Evolutionary conservation across 2,329 filamentous ascomycete species (phyloP).

Genomic region (Xylaria multiplex): DNA sequence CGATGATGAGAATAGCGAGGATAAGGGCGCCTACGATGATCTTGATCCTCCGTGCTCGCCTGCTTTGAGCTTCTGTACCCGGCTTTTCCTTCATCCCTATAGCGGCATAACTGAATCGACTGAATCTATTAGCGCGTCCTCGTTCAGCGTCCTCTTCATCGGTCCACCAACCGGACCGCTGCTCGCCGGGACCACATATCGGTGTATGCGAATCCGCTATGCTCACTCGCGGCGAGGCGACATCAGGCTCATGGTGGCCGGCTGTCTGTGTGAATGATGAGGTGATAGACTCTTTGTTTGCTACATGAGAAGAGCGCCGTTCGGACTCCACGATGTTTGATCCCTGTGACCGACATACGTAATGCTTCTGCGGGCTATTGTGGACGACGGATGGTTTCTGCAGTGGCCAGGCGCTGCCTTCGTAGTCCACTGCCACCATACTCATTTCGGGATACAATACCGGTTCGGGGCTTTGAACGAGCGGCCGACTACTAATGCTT

Average conservation of each 20-base stretch:
- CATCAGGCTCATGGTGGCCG: neutral
- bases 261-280: slow-evolving; percentile 2
- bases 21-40: slow-evolving; percentile 30
- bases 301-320: slow-evolving; percentile 10
- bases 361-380: slow-evolving; percentile 16
- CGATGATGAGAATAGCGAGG: slow-evolving; percentile 36
- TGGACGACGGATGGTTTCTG: slow-evolving; percentile 29
- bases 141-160: slow-evolving; percentile 31
- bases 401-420: slow-evolving; percentile 27
- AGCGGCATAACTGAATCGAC: slow-evolving; percentile 17
- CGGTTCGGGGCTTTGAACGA: slow-evolving; percentile 12
- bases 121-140: neutral
- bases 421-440: slow-evolving; percentile 11
- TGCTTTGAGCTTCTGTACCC: slow-evolving; percentile 19
- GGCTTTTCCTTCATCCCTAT: slow-evolving; percentile 25
- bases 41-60: slow-evolving; percentile 33
- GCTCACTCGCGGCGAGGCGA: slow-evolving; percentile 24
- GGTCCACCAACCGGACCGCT: slow-evolving; percentile 36
- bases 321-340: slow-evolving; percentile 1
- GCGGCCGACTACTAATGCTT: neutral
- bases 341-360: slow-evolving; percentile 20
- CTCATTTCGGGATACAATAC: neutral
- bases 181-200: slow-evolving; percentile 26
- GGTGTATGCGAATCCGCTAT: slow-evolving; percentile 33
- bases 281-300: slow-evolving; percentile 27